Conservation (phyloP, 2,329 filamentous ascomycete genomes). For the Neopestalotiopsis sp. region DNA sequence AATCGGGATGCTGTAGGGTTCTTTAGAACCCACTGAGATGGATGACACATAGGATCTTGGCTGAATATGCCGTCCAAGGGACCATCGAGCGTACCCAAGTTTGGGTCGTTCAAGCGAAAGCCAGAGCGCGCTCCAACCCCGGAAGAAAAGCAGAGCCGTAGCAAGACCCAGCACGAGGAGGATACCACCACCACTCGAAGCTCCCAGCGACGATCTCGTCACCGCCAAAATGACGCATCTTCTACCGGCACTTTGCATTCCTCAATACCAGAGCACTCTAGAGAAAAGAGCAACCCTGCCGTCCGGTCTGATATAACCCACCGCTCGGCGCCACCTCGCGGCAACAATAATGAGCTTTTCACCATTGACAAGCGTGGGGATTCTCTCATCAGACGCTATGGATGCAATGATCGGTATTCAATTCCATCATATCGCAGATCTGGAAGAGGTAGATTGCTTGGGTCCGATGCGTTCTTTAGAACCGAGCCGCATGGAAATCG, state of each 20-base stretch:
- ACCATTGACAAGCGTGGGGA: conserved; percentile 79
- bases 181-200: not conserved
- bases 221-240: not conserved
- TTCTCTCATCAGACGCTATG: conserved; percentile 74
- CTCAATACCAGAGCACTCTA: not conserved
- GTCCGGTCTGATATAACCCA: conserved; percentile 20
- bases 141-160: conserved; percentile 18
- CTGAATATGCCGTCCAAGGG: conserved; percentile 31
- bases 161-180: not conserved
- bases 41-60: not conserved
- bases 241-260: not conserved
- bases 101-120: conserved; percentile 70
- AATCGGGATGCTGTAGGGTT: too few relatives aligned
- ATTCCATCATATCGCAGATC: conserved; percentile 73
- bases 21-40: not conserved
- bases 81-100: conserved; percentile 63
- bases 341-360: conserved; percentile 47
- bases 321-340: conserved; percentile 17
- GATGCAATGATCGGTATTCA: conserved; percentile 72
- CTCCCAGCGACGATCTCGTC: not conserved
- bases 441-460: conserved; percentile 74
- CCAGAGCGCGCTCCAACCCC: conserved; percentile 42
- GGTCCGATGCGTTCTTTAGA: conserved; percentile 60
- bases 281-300: not conserved
- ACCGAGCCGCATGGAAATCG: conserved; percentile 70